Conservation (phyloP, 2,329 filamentous ascomycete species). For the Trichoderma harzianum region DNA sequence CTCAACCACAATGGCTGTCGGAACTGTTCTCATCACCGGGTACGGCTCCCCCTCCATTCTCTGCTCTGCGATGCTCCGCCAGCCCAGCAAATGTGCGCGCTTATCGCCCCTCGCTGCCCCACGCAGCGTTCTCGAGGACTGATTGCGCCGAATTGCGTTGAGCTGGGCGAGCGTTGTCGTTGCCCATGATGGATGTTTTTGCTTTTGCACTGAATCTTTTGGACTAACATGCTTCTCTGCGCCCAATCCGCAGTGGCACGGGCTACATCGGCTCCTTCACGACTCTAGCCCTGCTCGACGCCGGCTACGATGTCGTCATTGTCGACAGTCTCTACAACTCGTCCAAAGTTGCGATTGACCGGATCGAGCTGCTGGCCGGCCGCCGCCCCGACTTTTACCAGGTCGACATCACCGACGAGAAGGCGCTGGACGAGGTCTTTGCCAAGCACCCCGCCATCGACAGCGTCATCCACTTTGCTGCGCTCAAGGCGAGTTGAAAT, state of each 20-base stretch:
- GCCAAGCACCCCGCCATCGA: conserved; percentile 87
- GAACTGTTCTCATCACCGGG: conserved; percentile 91
- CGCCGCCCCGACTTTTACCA: conserved; percentile 83
- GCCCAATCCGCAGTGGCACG: conserved; percentile 65
- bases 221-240: conserved; percentile 22
- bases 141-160: neutral
- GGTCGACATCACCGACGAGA: conserved; percentile 83
- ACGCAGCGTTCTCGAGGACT: neutral
- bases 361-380: conserved; percentile 89
- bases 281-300: conserved; percentile 82
- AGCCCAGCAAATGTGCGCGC: neutral
- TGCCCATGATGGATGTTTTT: neutral
- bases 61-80: neutral
- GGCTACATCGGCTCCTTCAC: conserved; percentile 99
- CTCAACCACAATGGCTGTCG: conserved; percentile 62
- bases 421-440: conserved; percentile 81
- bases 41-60: conserved; percentile 40
- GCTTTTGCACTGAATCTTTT: neutral
- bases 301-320: conserved; percentile 94
- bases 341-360: conserved; percentile 83
- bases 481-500: conserved; percentile 69
- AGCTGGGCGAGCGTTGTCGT: neutral
- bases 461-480: conserved; percentile 98
- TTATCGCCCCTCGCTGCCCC: neutral
- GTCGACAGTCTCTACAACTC: conserved; percentile 98